These are phyloP conservation scores for Endothia cerciana DNA, from an alignment of 2,329 filamentous ascomycete species.

Conservation along the genomic window DNA sequence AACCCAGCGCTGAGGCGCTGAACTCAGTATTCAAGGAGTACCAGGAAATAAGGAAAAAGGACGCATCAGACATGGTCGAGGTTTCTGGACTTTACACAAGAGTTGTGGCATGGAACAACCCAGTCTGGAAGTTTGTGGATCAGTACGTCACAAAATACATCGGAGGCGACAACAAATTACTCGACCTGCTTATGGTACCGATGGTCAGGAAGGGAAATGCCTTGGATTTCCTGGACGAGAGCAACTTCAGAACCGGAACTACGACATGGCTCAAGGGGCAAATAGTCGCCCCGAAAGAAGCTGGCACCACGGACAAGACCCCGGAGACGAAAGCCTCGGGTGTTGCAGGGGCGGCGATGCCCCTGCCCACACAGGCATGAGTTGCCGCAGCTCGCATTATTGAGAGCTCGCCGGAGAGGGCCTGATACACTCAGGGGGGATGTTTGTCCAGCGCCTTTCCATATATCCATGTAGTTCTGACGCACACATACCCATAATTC, in stretches of 20 bases:
- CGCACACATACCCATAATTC: background rate
- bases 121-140: constrained; percentile 27
- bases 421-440: background rate
- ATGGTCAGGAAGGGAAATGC: constrained; percentile 24
- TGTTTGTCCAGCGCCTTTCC: background rate
- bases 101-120: constrained; percentile 30
- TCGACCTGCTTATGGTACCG: constrained; percentile 24
- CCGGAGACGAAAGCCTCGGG: background rate
- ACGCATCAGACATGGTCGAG: constrained; percentile 24
- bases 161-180: constrained; percentile 25
- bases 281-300: constrained; percentile 13
- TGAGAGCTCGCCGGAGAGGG: background rate
- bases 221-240: constrained; percentile 25
- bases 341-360: background rate
- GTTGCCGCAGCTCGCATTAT: background rate
- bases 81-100: constrained; percentile 27
- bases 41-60: constrained; percentile 27
- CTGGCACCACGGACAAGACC: background rate
- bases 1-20: constrained; percentile 26
- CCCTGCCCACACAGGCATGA: background rate
- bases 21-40: constrained; percentile 29
- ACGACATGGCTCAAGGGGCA: constrained; percentile 24
- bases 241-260: constrained; percentile 22
- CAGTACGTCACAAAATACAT: constrained; percentile 28
- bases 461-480: background rate